Percentiles rank a stretch among this genome's conserved stretches.
These are phyloP conservation scores for Chlamydomonas sp. DNA, from an alignment of 139 green algal genomes.

Conservation along the genomic window DNA sequence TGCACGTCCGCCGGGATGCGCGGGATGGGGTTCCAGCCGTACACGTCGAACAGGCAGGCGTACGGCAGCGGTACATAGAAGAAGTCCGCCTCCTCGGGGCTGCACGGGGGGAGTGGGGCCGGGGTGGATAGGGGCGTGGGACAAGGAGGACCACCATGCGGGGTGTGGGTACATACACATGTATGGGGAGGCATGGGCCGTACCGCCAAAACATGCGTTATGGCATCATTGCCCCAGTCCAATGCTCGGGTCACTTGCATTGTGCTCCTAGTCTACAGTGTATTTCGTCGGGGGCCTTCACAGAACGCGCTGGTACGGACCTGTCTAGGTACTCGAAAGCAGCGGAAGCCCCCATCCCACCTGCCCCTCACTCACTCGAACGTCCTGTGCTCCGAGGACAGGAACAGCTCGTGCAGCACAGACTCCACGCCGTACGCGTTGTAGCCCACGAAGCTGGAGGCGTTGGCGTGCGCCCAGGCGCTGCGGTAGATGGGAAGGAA, in stretches of 20 bases:
- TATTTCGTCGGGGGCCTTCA: neutral
- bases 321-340: neutral
- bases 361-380: constrained; percentile 13
- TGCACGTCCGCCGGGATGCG: constrained; percentile 44
- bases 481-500: neutral
- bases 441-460: constrained; percentile 25
- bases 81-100: constrained; percentile 67
- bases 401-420: constrained; percentile 69
- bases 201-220: neutral
- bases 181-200: neutral
- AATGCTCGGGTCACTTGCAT: neutral
- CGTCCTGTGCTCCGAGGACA: constrained; percentile 42
- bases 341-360: neutral
- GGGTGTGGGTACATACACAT: neutral
- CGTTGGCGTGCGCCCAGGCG: constrained; percentile 45
- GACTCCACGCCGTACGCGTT: constrained; percentile 59
- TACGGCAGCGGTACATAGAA: constrained; percentile 65
- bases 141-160: neutral
- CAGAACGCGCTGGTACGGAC: neutral
- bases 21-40: constrained; percentile 50
- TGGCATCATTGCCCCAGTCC: neutral
- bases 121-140: neutral
- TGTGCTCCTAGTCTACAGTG: neutral
- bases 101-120: neutral
- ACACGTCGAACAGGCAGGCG: constrained; percentile 49